Evolutionary conservation across 768 basidiomycete genomes (phyloP).

Genomic region (Leccinum sublutescens): DNA sequence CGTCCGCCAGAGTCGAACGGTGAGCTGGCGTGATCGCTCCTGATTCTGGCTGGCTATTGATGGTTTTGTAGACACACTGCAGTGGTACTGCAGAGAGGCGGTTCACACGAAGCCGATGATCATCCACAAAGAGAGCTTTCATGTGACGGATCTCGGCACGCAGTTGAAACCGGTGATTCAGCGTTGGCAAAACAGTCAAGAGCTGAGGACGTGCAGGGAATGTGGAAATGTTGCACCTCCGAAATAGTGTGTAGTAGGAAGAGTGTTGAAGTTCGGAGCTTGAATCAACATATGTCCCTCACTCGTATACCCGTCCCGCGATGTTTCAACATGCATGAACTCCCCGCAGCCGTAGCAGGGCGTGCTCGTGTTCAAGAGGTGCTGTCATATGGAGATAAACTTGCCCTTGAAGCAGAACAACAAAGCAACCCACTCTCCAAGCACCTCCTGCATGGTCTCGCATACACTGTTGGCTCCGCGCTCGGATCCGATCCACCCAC

Average conservation of each 20-base stretch:
- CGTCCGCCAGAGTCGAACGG: constrained; percentile 75
- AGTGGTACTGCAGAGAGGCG: constrained; percentile 84
- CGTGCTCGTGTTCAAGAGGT: constrained; percentile 35
- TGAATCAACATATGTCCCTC: neutral
- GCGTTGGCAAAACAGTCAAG: constrained; percentile 69
- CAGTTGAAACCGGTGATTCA: constrained; percentile 93
- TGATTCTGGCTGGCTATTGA: neutral
- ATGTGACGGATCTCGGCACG: constrained; percentile 86
- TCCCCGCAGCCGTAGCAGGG: constrained; percentile 37
- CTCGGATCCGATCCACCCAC: constrained; percentile 51
- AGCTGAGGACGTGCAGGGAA: constrained; percentile 62
- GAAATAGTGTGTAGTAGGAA: constrained; percentile 37
- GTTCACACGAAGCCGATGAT: constrained; percentile 65
- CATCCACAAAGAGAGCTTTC: constrained; percentile 82
- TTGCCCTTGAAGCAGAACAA: constrained; percentile 15
- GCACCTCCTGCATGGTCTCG: constrained; percentile 51
- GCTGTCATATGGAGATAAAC: constrained; percentile 8
- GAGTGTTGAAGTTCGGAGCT: constrained; percentile 11
- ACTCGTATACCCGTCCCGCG: constrained; percentile 28
- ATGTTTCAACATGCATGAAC: constrained; percentile 46
- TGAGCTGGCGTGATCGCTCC: constrained; percentile 31
- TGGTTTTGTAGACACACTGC: constrained; percentile 66
- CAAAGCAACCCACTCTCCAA: constrained; percentile 36
- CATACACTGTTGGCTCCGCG: constrained; percentile 60
- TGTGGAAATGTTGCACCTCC: constrained; percentile 67